Base-by-base conservation (phyloP, 1,284 basidiomycete genomes). In the Rhodotorula sp. region DNA sequence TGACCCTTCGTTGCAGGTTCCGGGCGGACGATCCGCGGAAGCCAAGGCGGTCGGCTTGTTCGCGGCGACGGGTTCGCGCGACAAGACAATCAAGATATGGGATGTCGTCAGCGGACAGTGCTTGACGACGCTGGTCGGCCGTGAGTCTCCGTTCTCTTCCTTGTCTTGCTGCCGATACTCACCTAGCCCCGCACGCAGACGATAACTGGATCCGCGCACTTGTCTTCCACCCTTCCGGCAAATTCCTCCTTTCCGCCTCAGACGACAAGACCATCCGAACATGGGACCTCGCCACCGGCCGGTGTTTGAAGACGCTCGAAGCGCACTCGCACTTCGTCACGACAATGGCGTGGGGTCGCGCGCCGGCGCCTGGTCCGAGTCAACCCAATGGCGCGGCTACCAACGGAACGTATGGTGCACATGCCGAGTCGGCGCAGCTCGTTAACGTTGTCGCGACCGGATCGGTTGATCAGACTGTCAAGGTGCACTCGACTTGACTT, bases 261-360 rank as follows among this genome's bases (percentile, higher is more conserved):
- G 92, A 95, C 80, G 92, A 95, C 83, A 91, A 93, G 81, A 92
- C 91, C 15, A 87, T 94, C 76, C 87, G 90, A 15, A 84, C 93
- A 22, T 95, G 92, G 92, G 92, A 95, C 74, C 82, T 95, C 50
- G 83, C 85, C 48, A 89, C 88, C 5, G 89, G 91, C 2, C 85
- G 92, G 69, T 90, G 90, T 77, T 83, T 87, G 74, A 91, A 90
- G 81, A 90, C 87, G 51, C 84, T 94, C 56, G 90, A 94, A 71
- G 91, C 91, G 2, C 92, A 94, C 79, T 85, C 84, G 5, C 91
- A 92, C 77, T 94, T 95, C 77, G 88, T 92, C 7, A 87, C 88
- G 34, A 88, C 86, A n/a, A 84, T 92, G 71, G 83, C 87, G 9
- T 93, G 91, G 91, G 91, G 90, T 13, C 83, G 89, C 55, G 86